phyloP scores from a whole-genome alignment of 2,329 filamentous ascomycete genomes.

The Pseudonectria buxi region DNA sequence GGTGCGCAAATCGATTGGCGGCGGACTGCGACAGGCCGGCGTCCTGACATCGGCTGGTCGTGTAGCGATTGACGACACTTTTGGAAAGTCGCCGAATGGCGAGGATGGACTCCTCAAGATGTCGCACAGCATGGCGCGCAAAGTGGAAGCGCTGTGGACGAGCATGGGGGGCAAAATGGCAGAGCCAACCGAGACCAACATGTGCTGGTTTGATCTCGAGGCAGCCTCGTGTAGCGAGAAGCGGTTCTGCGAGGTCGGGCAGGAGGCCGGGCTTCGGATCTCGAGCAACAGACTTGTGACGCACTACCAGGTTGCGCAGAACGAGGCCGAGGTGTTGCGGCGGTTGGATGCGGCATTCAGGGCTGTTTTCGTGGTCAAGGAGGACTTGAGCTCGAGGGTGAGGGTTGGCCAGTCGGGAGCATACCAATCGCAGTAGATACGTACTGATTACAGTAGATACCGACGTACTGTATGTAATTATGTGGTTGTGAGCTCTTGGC shows the following conservation, averaged over 20 bases:
- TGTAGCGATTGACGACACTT: constrained; percentile 53
- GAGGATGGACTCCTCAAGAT: constrained; percentile 50
- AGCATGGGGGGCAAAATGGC: constrained; percentile 60
- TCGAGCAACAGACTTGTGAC: constrained; percentile 37
- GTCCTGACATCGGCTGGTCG: constrained; percentile 65
- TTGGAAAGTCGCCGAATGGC: constrained; percentile 31
- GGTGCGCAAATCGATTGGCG: constrained; percentile 65
- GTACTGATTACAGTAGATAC: no score
- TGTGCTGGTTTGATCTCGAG: constrained; percentile 77
- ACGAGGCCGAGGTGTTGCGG: constrained; percentile 51
- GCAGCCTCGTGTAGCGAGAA: constrained; percentile 41
- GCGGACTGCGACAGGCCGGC: constrained; percentile 66
- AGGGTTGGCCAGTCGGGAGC: constrained; percentile 21
- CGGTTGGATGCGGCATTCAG: constrained; percentile 50
- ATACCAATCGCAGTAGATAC: constrained; percentile 15
- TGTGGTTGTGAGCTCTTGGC: no score
- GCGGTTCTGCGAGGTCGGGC: constrained; percentile 33
- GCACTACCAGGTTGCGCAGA: constrained; percentile 56
- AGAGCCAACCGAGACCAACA: constrained; percentile 78
- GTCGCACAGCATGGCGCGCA: constrained; percentile 57
- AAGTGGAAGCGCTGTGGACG: constrained; percentile 64
- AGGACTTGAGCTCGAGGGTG: constrained; percentile 5
- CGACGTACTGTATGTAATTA: no score
- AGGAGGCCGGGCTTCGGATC: constrained; percentile 37
- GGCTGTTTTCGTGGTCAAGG: constrained; percentile 20